Percentiles rank a stretch among this genome's conserved stretches.
Conservation (phyloP, 1,284 basidiomycete species). For the Tetrapyrgos nigripes region DNA sequence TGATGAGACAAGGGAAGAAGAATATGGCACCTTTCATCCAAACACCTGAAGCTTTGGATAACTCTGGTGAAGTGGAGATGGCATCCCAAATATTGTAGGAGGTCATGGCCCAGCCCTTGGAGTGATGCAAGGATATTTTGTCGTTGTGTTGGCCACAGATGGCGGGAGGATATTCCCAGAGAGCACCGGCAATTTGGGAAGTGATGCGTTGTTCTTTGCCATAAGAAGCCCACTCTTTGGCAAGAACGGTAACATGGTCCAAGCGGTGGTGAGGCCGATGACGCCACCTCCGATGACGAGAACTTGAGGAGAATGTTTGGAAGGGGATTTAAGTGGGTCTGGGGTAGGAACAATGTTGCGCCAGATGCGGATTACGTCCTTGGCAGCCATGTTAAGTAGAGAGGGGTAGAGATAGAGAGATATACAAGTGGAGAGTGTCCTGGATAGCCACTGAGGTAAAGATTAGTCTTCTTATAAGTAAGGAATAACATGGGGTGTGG, state of each 20-base stretch:
- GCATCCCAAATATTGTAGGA: constrained; percentile 34
- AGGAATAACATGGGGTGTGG: too few species aligned
- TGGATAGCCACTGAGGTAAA: too few species aligned
- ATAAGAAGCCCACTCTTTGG: constrained; percentile 21
- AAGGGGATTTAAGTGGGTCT: too few species aligned
- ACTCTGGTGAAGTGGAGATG: constrained; percentile 12
- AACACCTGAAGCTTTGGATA: constrained; percentile 19
- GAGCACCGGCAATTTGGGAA: constrained; percentile 35
- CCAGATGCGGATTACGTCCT: too few species aligned
- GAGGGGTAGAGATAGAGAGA: too few species aligned
- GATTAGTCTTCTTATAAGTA: too few species aligned
- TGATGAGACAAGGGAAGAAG: constrained; percentile 40
- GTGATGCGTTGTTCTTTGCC: constrained; percentile 30
- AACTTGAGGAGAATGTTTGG: background rate
- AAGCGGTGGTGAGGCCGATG: constrained; percentile 27
- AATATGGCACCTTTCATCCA: constrained; percentile 32
- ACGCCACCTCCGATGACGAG: constrained; percentile 17
- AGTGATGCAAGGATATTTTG: constrained; percentile 34
- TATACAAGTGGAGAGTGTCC: too few species aligned
- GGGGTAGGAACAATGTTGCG: too few species aligned
- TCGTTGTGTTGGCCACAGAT: constrained; percentile 44
- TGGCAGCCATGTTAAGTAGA: too few species aligned
- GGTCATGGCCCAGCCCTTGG: constrained; percentile 39
- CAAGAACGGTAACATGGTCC: constrained; percentile 36
- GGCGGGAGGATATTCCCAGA: constrained; percentile 42